Evolutionary conservation across 176 grass and related monocot genomes (phyloP).

Genomic region (Zea luxurians): DNA sequence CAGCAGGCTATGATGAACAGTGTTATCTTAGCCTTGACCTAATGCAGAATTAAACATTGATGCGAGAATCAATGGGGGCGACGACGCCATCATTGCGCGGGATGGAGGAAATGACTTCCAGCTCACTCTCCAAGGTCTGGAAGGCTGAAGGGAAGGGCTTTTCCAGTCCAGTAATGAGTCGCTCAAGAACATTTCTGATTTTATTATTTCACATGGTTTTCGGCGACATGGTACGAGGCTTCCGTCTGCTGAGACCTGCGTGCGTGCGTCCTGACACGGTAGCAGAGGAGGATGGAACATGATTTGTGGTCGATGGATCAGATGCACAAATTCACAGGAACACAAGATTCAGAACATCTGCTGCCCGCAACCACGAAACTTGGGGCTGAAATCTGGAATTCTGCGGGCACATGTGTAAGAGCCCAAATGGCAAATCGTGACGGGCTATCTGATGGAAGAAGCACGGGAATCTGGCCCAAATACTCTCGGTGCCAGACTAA

Average conservation of each 20-base stretch:
- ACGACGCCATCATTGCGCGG: conserved; percentile 45
- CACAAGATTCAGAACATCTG: no score
- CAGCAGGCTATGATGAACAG: conserved; percentile 34
- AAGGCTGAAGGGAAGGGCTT: conserved; percentile 17
- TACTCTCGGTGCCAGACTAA: not conserved
- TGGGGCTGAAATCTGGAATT: not conserved
- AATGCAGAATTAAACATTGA: conserved; percentile 4
- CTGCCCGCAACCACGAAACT: no score
- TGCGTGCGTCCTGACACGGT: not conserved
- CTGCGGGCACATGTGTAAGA: not conserved
- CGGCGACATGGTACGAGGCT: not conserved
- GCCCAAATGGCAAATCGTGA: not conserved
- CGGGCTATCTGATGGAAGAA: not conserved
- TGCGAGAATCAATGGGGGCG: conserved; percentile 28
- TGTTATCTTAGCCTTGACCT: conserved; percentile 17
- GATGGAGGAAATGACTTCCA: conserved; percentile 41
- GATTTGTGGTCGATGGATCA: not conserved
- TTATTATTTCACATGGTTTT: conserved; percentile 21
- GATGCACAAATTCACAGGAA: no score
- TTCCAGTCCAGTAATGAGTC: conserved; percentile 5
- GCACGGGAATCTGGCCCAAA: not conserved
- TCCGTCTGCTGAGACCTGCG: not conserved
- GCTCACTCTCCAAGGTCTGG: conserved; percentile 22
- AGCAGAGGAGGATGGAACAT: not conserved
- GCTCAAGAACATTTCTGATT: conserved; percentile 7